Evolutionary conservation across 2,329 filamentous ascomycete species (phyloP).

Genomic region (Hymenoscyphus scutula): DNA sequence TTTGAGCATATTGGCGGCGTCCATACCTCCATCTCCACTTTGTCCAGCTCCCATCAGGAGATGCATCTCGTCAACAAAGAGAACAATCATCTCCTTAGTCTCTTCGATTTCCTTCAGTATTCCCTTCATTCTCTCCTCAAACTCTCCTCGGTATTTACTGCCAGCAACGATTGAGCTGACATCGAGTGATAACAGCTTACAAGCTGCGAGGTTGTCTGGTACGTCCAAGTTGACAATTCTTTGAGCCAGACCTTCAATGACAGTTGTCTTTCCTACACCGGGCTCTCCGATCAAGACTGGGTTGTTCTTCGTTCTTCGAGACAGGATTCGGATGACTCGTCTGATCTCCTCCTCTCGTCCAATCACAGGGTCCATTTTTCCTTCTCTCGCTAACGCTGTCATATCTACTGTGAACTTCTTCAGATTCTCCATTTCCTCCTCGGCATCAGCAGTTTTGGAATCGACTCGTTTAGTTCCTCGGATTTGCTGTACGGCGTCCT

Average conservation of each 20-base stretch:
- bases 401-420: conserved; percentile 99
- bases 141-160: conserved; percentile 98
- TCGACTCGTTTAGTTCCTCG: conserved; percentile 91
- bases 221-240: conserved; percentile 97
- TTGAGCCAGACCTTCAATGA: conserved; percentile 92
- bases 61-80: conserved; percentile 99
- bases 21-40: conserved; percentile 96
- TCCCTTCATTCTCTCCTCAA: conserved; percentile 99
- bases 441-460: conserved; percentile 91
- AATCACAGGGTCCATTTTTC: conserved; percentile 97
- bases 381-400: conserved; percentile 93
- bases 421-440: conserved; percentile 90
- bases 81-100: conserved; percentile 92
- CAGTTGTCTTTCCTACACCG: conserved; percentile 97
- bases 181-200: conserved; percentile 90
- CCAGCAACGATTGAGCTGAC: conserved; percentile 93
- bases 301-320: conserved; percentile 96
- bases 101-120: conserved; percentile 95
- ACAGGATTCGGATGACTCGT: conserved; percentile 86
- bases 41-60: conserved; percentile 96
- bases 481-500: conserved; percentile 87
- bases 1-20: conserved; percentile 95
- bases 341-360: conserved; percentile 94
- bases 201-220: conserved; percentile 89
- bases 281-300: conserved; percentile 96